Base-by-base conservation (phyloP, 139 green algal species). In the Eudorina sp. region DNA sequence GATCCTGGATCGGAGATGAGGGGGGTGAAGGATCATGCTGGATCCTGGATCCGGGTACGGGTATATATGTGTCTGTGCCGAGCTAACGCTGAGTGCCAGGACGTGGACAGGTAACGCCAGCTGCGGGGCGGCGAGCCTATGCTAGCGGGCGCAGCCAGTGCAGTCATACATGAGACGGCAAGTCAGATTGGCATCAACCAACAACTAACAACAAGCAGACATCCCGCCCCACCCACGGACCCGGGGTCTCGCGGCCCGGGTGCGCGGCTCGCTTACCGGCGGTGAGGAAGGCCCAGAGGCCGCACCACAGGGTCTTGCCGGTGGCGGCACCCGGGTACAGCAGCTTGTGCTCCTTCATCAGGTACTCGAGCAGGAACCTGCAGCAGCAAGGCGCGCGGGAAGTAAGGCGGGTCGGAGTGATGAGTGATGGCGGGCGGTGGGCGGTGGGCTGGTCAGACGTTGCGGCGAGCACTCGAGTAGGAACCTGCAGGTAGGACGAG, bases 281-380 rank as follows among this genome's bases (percentile, higher is more conserved):
- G 2, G 95, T 96, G 36, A 97, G 84, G 40, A 95, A 73, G 29
- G 91, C 93, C 93, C 93, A 97, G 31, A 96, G 90, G 55, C 55
- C 90, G 74, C 68, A 93, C 80, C 90, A 95, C 75, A 95, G 78
- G 0, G 85, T 91, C 84, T 94, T 43, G 74, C 91, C 91, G 23
- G 78, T 68, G 6, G 66, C 16, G 46, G 68, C 40, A 1, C 4
- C 4, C 3, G 5, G 36, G 19, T 75, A 55, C 0, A 45, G 0
- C n/a, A 3, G 14, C 4, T 11, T 0, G 23, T 83, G 13, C 2
- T 25, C 58, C 13, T 25, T 16, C 4, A 29, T 64, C 45, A 83
- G 38, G 77, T 73, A 89, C 60, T 92, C 53, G 25, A 89, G 53
- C 45, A 94, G 86, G 75, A 91, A 92, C 79, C 70, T 79, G 70